Evolutionary conservation across 169 alveolate species (phyloP).

Genomic region (Fabrea salina): DNA sequence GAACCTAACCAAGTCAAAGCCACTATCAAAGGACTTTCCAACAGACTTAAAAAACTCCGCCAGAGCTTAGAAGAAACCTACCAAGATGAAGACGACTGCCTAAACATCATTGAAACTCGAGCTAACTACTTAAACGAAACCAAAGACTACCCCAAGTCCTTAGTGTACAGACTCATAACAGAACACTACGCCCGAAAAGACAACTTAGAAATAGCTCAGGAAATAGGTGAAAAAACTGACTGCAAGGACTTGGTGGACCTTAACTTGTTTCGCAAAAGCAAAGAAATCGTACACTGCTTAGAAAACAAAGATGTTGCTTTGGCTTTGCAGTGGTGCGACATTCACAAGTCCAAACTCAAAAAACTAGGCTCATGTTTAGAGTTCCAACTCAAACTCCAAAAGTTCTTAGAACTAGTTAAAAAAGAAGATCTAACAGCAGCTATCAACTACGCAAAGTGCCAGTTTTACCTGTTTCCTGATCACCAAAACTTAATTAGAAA

Average conservation of each 20-base stretch:
- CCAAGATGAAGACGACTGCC: background rate
- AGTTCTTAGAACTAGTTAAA: slow-evolving; percentile 3
- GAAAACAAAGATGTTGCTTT: background rate
- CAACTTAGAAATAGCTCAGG: background rate
- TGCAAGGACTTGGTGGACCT: background rate
- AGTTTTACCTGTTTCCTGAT: slow-evolving; percentile 1
- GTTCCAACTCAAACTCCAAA: slow-evolving; percentile 22
- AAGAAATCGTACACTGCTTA: background rate
- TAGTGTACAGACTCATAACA: background rate
- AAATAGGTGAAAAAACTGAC: background rate
- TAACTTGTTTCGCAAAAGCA: background rate
- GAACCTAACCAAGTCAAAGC: slow-evolving; percentile 8
- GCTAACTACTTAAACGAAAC: background rate
- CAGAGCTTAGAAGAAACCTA: background rate
- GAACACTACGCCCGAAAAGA: background rate
- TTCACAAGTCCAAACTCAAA: slow-evolving; percentile 14
- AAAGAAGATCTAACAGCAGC: background rate
- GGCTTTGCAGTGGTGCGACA: slow-evolving; percentile 27
- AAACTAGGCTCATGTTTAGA: background rate
- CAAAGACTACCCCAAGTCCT: background rate
- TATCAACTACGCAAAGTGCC: background rate
- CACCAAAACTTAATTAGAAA: slow-evolving; percentile 6
- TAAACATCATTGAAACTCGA: background rate
- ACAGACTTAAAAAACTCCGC: background rate
- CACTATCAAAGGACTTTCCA: background rate